Conservation (phyloP, 2,329 filamentous ascomycete genomes). For the Colletotrichum musicola region DNA sequence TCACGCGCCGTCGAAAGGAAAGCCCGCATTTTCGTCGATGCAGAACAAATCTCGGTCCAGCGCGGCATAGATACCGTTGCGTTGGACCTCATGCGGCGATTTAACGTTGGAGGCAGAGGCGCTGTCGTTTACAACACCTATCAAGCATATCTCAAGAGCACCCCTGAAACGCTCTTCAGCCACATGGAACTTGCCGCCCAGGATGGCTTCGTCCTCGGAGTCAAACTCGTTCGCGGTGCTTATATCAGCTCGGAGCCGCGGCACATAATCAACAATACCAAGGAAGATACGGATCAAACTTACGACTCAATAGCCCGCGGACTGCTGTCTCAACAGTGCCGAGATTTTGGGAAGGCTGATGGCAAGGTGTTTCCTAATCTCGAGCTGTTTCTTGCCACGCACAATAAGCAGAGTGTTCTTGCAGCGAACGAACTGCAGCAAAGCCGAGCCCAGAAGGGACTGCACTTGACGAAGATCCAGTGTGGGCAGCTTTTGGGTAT, state of each 20-base stretch:
- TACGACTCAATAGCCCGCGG: conserved; percentile 80
- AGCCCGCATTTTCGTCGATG: conserved; percentile 84
- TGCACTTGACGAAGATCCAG: conserved; percentile 53
- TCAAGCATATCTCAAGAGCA: conserved; percentile 80
- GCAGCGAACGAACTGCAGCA: conserved; percentile 73
- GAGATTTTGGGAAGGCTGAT: conserved; percentile 43
- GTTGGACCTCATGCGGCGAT: conserved; percentile 78
- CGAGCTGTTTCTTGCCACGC: conserved; percentile 82
- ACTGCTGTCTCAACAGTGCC: conserved; percentile 76
- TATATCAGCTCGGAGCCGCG: conserved; percentile 80
- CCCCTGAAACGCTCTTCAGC: conserved; percentile 65
- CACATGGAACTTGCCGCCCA: conserved; percentile 71
- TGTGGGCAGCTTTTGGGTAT: conserved; percentile 68
- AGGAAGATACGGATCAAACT: conserved; percentile 76
- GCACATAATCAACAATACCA: conserved; percentile 77
- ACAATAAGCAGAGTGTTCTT: conserved; percentile 68
- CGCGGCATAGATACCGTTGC: conserved; percentile 85
- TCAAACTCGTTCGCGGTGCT: conserved; percentile 82
- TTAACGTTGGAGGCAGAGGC: conserved; percentile 72
- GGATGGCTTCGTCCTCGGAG: conserved; percentile 74
- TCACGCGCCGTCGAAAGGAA: conserved; percentile 76
- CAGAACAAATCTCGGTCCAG: conserved; percentile 85
- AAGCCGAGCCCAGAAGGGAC: conserved; percentile 60
- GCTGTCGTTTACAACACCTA: conserved; percentile 86
- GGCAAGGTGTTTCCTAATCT: conserved; percentile 60